Base-by-base conservation (phyloP, 2,329 filamentous ascomycete genomes). In the Coniochaeta sp. region DNA sequence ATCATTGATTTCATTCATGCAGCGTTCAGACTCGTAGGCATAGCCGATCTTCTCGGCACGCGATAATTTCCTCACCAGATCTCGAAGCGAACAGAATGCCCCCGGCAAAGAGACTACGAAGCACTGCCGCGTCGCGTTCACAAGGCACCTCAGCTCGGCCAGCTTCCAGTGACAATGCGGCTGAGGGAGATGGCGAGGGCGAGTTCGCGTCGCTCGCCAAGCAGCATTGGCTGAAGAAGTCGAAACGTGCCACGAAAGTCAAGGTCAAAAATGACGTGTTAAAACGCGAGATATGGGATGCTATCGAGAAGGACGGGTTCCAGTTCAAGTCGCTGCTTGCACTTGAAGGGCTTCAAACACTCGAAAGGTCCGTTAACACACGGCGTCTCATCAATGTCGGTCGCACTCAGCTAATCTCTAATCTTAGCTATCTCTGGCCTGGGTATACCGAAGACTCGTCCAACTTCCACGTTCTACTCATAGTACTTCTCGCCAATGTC, bases 261-360 rank as follows among this genome's bases (percentile, higher is more conserved):
- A 90, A 88, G 74, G 87, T 90, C 75, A 89, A 90, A 74, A 93
- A 90, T 57, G 89, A 96, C 64, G 85, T 96, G 55, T 77, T 99
- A 69, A 96, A 96, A 77, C 84, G 86, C 66, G 86, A 90, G 69
- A 87, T 99, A 61, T 99, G 93, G 92, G 90, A 96, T 73, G 82
- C 86, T 59, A 77, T 99, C 67, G 92, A 96, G 74, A 86, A 87
- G 65, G 89, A 92, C 59, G 82, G 84, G 59, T 98, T 97, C 70
- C 80, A 85, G 36, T 86, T 89, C 72, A 89, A 86, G 71, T 89
- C 89, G 5, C 81, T 99, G 24, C 78, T 96, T 64, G 83, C 90
- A 28, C 81, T 99, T 59, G 95, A 99, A 75, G 93, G 92, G 67
- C 76, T 98, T 67, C 95, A 97, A 77, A 86, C 93, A 47, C 76